These are phyloP conservation scores for Rhizopus sp. DNA, from an alignment of 371 early-diverging fungal genomes.

Conservation along the genomic window DNA sequence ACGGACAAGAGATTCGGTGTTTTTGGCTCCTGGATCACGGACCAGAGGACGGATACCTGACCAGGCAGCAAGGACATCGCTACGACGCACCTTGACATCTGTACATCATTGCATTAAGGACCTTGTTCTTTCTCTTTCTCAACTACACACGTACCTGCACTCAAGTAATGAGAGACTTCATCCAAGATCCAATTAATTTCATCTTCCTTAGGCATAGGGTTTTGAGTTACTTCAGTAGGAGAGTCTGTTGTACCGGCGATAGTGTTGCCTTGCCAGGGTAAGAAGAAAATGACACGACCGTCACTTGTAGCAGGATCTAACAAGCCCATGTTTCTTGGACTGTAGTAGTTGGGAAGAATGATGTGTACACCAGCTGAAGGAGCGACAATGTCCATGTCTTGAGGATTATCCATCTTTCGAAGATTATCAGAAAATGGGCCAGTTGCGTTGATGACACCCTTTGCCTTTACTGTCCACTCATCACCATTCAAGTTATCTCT, in stretches of 20 bases:
- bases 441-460: constrained; percentile 88
- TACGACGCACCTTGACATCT: constrained; percentile 91
- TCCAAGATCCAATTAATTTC: constrained; percentile 97
- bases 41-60: constrained; percentile 98
- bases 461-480: constrained; percentile 85
- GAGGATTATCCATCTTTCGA: constrained; percentile 84
- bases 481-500: constrained; percentile 91
- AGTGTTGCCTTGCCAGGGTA: constrained; percentile 98
- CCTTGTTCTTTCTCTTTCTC: background rate
- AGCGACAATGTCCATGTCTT: constrained; percentile 83
- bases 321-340: constrained; percentile 96
- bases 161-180: constrained; percentile 92
- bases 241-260: constrained; percentile 99
- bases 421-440: constrained; percentile 83
- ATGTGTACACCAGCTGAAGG: constrained; percentile 98
- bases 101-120: background rate
- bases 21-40: constrained; percentile 91
- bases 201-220: constrained; percentile 89
- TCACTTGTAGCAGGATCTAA: constrained; percentile 97
- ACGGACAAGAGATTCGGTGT: constrained; percentile 93
- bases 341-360: constrained; percentile 93
- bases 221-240: constrained; percentile 75
- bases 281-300: constrained; percentile 98
- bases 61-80: constrained; percentile 98
- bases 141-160: constrained; percentile 48